Percentiles rank a stretch among this genome's conserved stretches.
Evolutionary conservation across 2,329 filamentous ascomycete genomes (phyloP).

Genomic region (Xylaria sp.): DNA sequence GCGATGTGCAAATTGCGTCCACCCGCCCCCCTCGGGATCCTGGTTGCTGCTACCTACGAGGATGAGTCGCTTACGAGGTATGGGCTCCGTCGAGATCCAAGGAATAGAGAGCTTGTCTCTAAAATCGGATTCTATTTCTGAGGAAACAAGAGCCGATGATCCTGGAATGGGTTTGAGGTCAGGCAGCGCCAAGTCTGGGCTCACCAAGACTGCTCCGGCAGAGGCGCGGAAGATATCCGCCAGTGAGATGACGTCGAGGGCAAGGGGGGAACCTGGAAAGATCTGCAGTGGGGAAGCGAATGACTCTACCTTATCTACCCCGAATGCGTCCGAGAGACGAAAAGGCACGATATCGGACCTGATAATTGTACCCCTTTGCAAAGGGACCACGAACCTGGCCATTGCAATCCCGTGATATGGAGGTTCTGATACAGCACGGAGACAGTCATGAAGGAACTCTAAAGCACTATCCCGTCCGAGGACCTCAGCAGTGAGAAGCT

Average conservation of each 20-base stretch:
- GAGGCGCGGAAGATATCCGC: conserved; percentile 39
- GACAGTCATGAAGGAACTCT: conserved; percentile 40
- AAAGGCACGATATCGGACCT: conserved; percentile 45
- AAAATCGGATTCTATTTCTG: conserved; percentile 41
- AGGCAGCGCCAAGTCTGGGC: background rate
- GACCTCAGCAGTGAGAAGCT: conserved; percentile 19
- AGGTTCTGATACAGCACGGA: conserved; percentile 28
- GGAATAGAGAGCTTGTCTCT: conserved; percentile 40
- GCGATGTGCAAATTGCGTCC: conserved; percentile 41
- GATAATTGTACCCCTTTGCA: conserved; percentile 39
- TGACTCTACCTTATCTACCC: conserved; percentile 37
- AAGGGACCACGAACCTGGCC: conserved; percentile 42
- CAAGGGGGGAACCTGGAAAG: conserved; percentile 34
- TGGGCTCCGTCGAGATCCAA: conserved; percentile 37
- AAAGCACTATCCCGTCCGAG: conserved; percentile 38
- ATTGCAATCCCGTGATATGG: conserved; percentile 22
- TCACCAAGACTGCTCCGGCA: conserved; percentile 42
- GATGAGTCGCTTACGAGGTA: conserved; percentile 42
- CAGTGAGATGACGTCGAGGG: conserved; percentile 34
- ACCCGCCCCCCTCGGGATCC: conserved; percentile 43
- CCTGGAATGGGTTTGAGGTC: background rate
- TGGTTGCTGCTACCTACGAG: conserved; percentile 45
- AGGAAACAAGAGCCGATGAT: conserved; percentile 11
- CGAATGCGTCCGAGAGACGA: conserved; percentile 41
- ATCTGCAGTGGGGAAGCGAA: conserved; percentile 41